Conservation (phyloP, 805 yeast species). For the Schwanniomyces sp. region DNA sequence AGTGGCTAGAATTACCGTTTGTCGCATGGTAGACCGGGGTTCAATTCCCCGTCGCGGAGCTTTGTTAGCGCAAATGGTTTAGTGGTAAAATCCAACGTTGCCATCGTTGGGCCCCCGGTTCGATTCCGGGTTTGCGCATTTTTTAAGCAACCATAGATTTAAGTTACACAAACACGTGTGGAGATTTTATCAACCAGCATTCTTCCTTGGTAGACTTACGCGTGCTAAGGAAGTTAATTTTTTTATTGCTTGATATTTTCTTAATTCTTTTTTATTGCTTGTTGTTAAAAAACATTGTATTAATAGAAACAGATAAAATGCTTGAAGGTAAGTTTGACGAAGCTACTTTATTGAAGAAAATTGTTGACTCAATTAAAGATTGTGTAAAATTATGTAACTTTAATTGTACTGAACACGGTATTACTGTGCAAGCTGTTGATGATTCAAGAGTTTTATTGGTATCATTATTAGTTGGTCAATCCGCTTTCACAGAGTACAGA, state of each 20-base stretch:
- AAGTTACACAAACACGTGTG: constrained; percentile 1
- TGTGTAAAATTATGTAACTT: constrained; percentile 94
- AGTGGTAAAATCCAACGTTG: constrained; percentile 10
- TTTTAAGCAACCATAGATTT: not conserved
- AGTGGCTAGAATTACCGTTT: constrained; percentile 15
- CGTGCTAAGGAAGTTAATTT: not conserved
- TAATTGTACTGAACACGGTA: constrained; percentile 93
- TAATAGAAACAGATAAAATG: constrained; percentile 44
- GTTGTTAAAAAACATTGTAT: not conserved
- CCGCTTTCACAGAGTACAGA: constrained; percentile 88
- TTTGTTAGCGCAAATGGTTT: constrained; percentile 8
- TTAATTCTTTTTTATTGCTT: not conserved
- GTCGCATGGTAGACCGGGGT: constrained; percentile 16
- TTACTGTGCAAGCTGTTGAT: constrained; percentile 96
- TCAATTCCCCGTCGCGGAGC: constrained; percentile 15
- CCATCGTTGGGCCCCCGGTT: constrained; percentile 11
- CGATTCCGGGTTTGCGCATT: constrained; percentile 10
- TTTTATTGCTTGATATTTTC: not conserved
- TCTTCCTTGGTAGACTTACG: not conserved
- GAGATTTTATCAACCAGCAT: not conserved
- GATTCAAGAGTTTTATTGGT: constrained; percentile 94
- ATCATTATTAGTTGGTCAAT: constrained; percentile 81
- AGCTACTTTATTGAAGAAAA: constrained; percentile 87
- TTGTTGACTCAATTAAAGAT: constrained; percentile 92
- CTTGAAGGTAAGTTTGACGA: constrained; percentile 96